phyloP scores from a whole-genome alignment of 176 grass and related monocot species.

The Paspalum notatum region DNA sequence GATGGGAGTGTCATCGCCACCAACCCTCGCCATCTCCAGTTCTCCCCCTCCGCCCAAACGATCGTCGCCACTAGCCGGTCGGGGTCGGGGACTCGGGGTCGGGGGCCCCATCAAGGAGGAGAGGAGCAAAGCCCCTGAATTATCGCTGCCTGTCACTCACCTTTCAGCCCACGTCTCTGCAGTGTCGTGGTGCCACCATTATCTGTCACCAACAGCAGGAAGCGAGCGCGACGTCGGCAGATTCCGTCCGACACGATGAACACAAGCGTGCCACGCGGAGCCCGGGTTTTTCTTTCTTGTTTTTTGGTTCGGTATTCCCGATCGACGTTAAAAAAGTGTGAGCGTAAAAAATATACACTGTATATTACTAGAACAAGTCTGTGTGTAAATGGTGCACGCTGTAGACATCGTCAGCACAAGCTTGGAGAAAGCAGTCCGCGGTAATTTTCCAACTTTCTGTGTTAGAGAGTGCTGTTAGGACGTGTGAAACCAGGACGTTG shows the following conservation, averaged over 20 bases:
- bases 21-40: neutral
- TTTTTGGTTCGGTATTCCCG: too few relatives aligned
- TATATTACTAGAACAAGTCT: too few relatives aligned
- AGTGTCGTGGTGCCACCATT: neutral
- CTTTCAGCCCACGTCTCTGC: neutral
- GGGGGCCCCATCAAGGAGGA: neutral
- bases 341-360: too few relatives aligned
- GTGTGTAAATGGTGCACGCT: too few relatives aligned
- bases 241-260: neutral
- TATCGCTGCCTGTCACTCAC: slow-evolving; percentile 3
- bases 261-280: neutral
- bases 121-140: too few relatives aligned
- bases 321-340: too few relatives aligned
- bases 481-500: too few relatives aligned
- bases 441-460: too few relatives aligned
- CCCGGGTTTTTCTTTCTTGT: too few relatives aligned
- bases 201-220: neutral
- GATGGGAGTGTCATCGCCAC: neutral
- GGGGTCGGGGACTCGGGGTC: neutral
- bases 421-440: too few relatives aligned
- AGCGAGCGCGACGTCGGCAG: neutral
- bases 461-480: too few relatives aligned
- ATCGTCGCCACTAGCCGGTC: neutral
- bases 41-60: neutral
- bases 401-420: too few relatives aligned